Evolutionary conservation across 345 rosid genomes (phyloP).

Genomic region (Cardamine resedifolia): DNA sequence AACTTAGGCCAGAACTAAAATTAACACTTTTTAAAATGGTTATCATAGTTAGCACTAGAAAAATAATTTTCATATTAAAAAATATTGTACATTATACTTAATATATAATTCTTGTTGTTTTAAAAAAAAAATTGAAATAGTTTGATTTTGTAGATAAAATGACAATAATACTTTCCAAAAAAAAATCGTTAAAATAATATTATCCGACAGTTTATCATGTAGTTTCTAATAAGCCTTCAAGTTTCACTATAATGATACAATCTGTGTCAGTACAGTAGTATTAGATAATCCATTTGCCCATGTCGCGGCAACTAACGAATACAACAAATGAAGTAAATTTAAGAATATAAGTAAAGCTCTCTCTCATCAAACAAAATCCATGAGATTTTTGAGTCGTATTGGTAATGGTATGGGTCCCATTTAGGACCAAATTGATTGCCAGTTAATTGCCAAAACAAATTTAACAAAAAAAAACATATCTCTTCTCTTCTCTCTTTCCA

Average conservation of each 20-base stretch:
- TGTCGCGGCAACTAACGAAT: constrained; percentile 28
- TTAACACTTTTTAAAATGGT: background rate
- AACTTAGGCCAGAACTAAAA: background rate
- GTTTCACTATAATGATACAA: background rate
- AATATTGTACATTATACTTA: too few species aligned
- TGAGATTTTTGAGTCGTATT: constrained; percentile 19
- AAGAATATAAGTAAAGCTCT: constrained; percentile 17
- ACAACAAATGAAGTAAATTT: constrained; percentile 24
- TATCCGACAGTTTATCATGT: constrained; percentile 4
- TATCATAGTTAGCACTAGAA: background rate
- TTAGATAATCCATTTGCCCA: constrained; percentile 35
- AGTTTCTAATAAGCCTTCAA: constrained; percentile 20
- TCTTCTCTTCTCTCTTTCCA: constrained; percentile 25
- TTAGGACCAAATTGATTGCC: constrained; percentile 57
- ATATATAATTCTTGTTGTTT: too few species aligned
- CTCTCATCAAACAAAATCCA: constrained; percentile 28
- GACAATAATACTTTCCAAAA: background rate
- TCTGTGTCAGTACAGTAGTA: constrained; percentile 4
- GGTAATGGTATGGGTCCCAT: constrained; percentile 50
- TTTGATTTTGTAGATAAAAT: background rate
- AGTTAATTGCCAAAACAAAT: constrained; percentile 48
- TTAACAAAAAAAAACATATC: background rate
- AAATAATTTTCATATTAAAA: background rate
- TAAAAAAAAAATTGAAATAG: too few species aligned
- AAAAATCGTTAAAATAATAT: background rate